These are phyloP conservation scores for Fermentozyma sake DNA, from an alignment of 1,139 yeast species.

Conservation along the genomic window DNA sequence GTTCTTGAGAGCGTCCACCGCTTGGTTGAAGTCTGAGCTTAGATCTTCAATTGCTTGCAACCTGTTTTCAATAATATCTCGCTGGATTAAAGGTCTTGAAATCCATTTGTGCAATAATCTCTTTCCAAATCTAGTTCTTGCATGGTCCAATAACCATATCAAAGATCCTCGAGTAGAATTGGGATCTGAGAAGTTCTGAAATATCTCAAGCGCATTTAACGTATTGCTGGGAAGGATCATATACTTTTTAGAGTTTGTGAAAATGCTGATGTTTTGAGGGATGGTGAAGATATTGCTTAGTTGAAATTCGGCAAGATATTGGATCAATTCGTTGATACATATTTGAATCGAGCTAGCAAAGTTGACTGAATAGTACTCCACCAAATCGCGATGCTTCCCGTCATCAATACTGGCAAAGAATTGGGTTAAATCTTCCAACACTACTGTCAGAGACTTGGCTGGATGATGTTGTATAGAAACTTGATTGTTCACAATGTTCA, in stretches of 20 bases:
- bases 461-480: conserved; percentile 10
- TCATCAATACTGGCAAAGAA: conserved; percentile 12
- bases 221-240: conserved; percentile 74
- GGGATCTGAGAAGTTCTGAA: conserved; percentile 56
- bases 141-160: conserved; percentile 74
- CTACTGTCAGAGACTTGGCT: conserved; percentile 4
- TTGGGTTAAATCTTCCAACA: conserved; percentile 13
- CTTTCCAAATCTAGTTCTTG: conserved; percentile 73
- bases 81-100: conserved; percentile 59
- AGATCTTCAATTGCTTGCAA: conserved; percentile 63
- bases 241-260: conserved; percentile 41
- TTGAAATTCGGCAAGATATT: conserved; percentile 59
- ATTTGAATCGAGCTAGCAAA: conserved; percentile 23
- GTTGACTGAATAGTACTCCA: conserved; percentile 22
- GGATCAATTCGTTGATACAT: conserved; percentile 46
- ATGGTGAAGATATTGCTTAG: conserved; percentile 54
- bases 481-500: conserved; percentile 14
- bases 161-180: conserved; percentile 60
- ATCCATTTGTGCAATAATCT: conserved; percentile 70
- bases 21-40: conserved; percentile 35
- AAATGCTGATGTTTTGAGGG: conserved; percentile 48
- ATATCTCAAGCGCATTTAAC: conserved; percentile 67
- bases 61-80: conserved; percentile 52
- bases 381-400: conserved; percentile 12
- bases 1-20: conserved; percentile 50